Base-by-base conservation (phyloP, 2,329 filamentous ascomycete species). In the Penicillium sp. region DNA sequence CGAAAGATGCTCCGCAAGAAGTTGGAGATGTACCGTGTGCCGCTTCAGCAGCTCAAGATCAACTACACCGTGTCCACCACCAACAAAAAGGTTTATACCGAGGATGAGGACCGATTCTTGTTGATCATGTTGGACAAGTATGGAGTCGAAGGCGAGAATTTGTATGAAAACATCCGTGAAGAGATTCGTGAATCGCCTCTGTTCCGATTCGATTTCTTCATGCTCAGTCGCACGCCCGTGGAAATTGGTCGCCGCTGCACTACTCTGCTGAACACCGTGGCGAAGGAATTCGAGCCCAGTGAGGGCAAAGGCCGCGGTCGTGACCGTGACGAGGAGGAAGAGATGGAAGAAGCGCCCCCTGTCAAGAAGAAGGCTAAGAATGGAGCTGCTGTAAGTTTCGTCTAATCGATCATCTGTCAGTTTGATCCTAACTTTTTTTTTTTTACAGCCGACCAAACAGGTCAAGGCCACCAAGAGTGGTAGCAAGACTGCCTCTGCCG, bases 201-300 rank as follows among this genome's bases (percentile, higher is more conserved):
- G 4, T 99, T 99, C 83, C 87, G 94, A 39, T 99, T 99, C 69
- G 94, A 99, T 73, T 99, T 96, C 96, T 99, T 99, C 80, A 97
- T 99, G 82, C 83, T 99, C 41, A 96, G 91, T 74, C 86, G 94
- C 45, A 99, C 93, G 4, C 91, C 94, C 0, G 88, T 93, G 49
- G 94, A 99, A 77, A 89, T 99, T 67, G 89, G 91, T 61, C 88
- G 94, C 67, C 86, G 96, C 52, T 97, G 94, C 78, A 96, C 90
- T 33, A 99, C 96, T 1, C 83, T 99, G 52, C 86, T 99, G 62
- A 96, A 93, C 36, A 96, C 94, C 0, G 91, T 99, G 48, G 90
- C 94, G 52, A 89, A 94, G 75, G 94, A 99, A 77, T 96, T 97
- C 75, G 93, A 97, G 71, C 87, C 89, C 62, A 87, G 83, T 33